These are phyloP conservation scores for Alternaria sp. DNA, from an alignment of 2,329 filamentous ascomycete species.

Conservation along the genomic window DNA sequence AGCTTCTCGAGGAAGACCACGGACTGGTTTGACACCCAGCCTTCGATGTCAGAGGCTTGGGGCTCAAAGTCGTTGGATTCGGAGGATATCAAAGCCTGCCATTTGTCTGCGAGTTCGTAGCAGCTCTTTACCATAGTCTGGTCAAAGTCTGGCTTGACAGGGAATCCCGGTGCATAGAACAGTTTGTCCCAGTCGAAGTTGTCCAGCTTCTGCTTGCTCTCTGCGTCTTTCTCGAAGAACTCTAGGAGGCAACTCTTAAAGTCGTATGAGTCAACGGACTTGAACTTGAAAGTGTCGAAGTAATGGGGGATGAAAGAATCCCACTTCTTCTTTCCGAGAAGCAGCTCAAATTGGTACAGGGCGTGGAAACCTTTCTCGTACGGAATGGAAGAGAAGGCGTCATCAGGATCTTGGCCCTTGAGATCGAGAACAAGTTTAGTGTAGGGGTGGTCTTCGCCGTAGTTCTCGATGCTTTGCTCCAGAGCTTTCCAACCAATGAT, in stretches of 20 bases:
- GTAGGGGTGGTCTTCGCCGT: conserved; percentile 85
- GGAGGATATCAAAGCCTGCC: conserved; percentile 63
- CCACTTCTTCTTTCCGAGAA: conserved; percentile 85
- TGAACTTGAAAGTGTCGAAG: conserved; percentile 82
- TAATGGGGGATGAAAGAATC: conserved; percentile 97
- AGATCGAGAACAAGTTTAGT: conserved; percentile 89
- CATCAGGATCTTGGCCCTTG: conserved; percentile 90
- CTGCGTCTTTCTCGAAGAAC: conserved; percentile 77
- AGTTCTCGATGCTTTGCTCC: conserved; percentile 77
- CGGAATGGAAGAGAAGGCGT: conserved; percentile 89
- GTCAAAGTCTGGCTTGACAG: conserved; percentile 89
- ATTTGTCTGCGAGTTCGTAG: conserved; percentile 81
- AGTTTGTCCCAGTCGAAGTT: conserved; percentile 87
- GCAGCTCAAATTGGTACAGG: conserved; percentile 85
- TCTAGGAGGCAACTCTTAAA: conserved; percentile 88
- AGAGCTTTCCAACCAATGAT: conserved; percentile 96
- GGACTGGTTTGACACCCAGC: conserved; percentile 84
- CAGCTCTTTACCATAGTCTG: conserved; percentile 85
- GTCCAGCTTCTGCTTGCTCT: conserved; percentile 67
- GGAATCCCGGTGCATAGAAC: conserved; percentile 87
- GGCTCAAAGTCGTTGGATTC: conserved; percentile 61
- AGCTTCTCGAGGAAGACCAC: conserved; percentile 88
- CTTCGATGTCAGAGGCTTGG: conserved; percentile 68
- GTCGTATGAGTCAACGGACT: conserved; percentile 90
- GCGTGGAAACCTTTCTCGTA: conserved; percentile 98